A percentile compares a stretch with the other conserved stretches of the same genome.
These are phyloP conservation scores for Ogataea minuta DNA, from an alignment of 805 yeast species.

Conservation along the genomic window DNA sequence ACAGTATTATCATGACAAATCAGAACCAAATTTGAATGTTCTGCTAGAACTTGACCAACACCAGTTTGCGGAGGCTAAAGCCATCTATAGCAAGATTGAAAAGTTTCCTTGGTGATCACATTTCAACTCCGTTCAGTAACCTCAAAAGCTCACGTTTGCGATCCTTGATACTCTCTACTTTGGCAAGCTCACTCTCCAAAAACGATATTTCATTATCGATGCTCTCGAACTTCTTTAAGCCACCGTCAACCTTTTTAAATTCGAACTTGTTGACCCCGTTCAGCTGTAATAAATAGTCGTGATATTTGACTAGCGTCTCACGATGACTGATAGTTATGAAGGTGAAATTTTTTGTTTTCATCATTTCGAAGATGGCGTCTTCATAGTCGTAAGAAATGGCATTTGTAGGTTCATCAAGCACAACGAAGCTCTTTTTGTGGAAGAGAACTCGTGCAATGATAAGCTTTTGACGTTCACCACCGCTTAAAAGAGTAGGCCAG, in stretches of 20 bases:
- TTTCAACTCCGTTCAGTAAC: constrained; percentile 44
- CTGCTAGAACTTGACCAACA: constrained; percentile 30
- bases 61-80: constrained; percentile 29
- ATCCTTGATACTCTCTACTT: constrained; percentile 55
- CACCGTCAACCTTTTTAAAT: constrained; percentile 34
- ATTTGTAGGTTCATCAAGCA: constrained; percentile 91
- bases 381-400: constrained; percentile 90
- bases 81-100: constrained; percentile 19
- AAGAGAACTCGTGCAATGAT: constrained; percentile 83
- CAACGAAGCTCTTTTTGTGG: constrained; percentile 76
- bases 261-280: constrained; percentile 57
- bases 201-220: constrained; percentile 75
- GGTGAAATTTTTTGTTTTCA: constrained; percentile 68
- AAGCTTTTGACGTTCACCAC: constrained; percentile 93
- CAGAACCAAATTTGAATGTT: constrained; percentile 15
- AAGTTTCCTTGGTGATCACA: constrained; percentile 26
- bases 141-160: constrained; percentile 59
- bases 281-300: constrained; percentile 70
- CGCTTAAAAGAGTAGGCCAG: constrained; percentile 91
- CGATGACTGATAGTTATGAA: constrained; percentile 82
- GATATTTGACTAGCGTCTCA: constrained; percentile 80
- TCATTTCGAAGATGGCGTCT: constrained; percentile 75
- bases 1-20: constrained; percentile 10
- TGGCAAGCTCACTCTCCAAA: constrained; percentile 56
- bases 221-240: constrained; percentile 45